These are phyloP conservation scores for Hypoxylon subgilvum DNA, from an alignment of 495 filamentous ascomycete species.

Conservation along the genomic window DNA sequence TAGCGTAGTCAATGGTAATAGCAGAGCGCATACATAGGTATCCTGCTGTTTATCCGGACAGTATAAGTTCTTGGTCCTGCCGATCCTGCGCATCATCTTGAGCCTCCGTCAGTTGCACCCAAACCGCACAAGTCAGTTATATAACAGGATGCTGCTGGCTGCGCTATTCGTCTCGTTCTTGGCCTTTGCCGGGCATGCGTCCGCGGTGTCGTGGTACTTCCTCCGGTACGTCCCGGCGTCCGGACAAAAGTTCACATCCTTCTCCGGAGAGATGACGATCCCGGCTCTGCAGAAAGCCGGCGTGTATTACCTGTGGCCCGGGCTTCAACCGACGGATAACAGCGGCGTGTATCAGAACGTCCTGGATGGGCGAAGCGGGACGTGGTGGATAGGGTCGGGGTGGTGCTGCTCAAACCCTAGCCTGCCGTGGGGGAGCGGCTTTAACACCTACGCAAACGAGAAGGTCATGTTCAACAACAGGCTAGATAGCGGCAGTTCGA, in stretches of 20 bases:
- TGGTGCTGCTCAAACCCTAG: conserved; percentile 53
- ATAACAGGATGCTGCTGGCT: conserved; percentile 22
- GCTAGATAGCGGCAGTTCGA: conserved; percentile 25
- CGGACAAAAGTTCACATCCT: conserved; percentile 43
- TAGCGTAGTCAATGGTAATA: neutral
- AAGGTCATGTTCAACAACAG: conserved; percentile 41
- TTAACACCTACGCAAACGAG: conserved; percentile 44
- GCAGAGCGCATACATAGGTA: conserved; percentile 9
- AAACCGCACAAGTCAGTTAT: neutral
- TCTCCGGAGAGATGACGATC: conserved; percentile 48
- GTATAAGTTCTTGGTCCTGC: neutral
- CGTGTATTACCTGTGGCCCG: conserved; percentile 53
- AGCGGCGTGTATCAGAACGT: conserved; percentile 52
- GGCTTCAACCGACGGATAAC: conserved; percentile 50
- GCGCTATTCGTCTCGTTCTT: conserved; percentile 24
- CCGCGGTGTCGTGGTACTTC: conserved; percentile 46
- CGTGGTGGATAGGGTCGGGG: conserved; percentile 53
- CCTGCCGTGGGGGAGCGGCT: conserved; percentile 50
- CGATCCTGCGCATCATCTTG: neutral
- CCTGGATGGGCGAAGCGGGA: conserved; percentile 49
- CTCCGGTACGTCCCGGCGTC: conserved; percentile 45
- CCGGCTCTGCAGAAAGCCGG: conserved; percentile 46
- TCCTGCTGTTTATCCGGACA: conserved; percentile 14
- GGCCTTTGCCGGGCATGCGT: conserved; percentile 27
- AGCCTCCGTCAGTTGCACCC: neutral